A percentile compares a stretch with the other conserved stretches of the same genome.
phyloP scores from a whole-genome alignment of 2,329 filamentous ascomycete genomes.

The Penicillium sp. region DNA sequence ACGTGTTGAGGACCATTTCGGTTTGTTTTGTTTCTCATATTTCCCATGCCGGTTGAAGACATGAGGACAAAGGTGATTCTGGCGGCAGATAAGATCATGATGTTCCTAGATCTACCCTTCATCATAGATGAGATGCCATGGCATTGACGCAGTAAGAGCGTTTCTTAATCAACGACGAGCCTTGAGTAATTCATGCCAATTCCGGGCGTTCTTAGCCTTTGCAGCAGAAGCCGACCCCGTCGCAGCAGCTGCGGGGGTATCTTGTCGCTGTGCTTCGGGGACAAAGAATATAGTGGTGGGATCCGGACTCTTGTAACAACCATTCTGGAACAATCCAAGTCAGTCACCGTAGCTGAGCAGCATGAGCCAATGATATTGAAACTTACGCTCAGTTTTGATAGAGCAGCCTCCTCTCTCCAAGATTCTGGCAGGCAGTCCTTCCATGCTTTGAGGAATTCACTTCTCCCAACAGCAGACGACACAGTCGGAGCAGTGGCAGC shows the following conservation, averaged over 20 bases:
- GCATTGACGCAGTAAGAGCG: conserved; percentile 5
- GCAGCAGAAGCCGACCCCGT: conserved; percentile 21
- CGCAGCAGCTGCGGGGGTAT: conserved; percentile 26
- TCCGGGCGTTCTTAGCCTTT: conserved; percentile 39
- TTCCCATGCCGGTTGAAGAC: not conserved
- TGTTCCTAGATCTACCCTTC: conserved; percentile 19
- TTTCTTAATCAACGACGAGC: conserved; percentile 28
- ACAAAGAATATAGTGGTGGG: conserved; percentile 41
- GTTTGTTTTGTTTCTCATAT: conserved; percentile 9
- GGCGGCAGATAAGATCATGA: conserved; percentile 16
- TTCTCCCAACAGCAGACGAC: conserved; percentile 31
- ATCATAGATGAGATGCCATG: conserved; percentile 17
- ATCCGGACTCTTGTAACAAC: conserved; percentile 36
- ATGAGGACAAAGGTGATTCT: conserved; percentile 12
- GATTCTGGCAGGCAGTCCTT: conserved; percentile 46
- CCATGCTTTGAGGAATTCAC: conserved; percentile 42
- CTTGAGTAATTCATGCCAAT: conserved; percentile 49
- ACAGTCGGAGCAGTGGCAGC: conserved; percentile 38
- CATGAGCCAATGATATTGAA: too few relatives aligned
- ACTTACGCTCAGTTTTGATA: conserved; percentile 36
- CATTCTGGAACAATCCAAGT: conserved; percentile 23
- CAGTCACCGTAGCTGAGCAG: not conserved
- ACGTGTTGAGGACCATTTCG: conserved; percentile 3
- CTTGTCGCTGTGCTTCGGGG: conserved; percentile 32
- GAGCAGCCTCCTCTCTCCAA: conserved; percentile 39